Evolutionary conservation across 1,139 yeast species (phyloP), one percentile per base, ranked within the genome.

Genomic region (Zhuliangozyma blackwelliae): DNA sequence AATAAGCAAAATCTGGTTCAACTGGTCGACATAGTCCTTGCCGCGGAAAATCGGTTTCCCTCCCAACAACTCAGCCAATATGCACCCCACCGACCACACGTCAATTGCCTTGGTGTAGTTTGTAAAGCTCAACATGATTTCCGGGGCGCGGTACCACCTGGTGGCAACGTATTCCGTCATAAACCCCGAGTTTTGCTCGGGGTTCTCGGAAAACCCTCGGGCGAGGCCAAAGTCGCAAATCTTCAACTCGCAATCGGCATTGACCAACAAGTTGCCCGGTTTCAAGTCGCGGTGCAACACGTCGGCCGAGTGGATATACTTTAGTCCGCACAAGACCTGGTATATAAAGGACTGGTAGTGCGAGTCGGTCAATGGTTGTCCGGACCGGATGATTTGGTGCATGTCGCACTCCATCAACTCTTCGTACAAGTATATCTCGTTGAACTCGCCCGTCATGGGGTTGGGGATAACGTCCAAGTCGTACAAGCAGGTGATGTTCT

Each of bases 121-220:
- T 53, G 92, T 92, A 61, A 87, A 88, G 50, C 94, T 82, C 40
- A 92, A 72, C 92, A 92, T 92, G 59, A 92, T 88, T 57, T 92
- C 98, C 0, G 98, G 98, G 1, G 98, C 98, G 47, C 98, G 70
- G 61, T 92, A 92, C 97, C 98, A 92, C 55, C 97, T 72, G 1
- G 98, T 90, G 25, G 98, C 97, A 25, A 92, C 97, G 58, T 92
- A 92, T 57, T 92, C 98, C 0, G 98, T 92, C 72, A 90, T 67
- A 52, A 84, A 89, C 11, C 96, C 96, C 26, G 89, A 87, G 51
- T 92, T 90, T 48, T 82, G 84, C 45, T 82, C 94, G 0, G 90
- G 86, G 49, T 85, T 85, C 44, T 77, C 81, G 22, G 89, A 79
- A 56, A 83, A 90, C n/a, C 97, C 97, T 54, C 98, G 76, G 2